Evolutionary conservation across 163 green algal species (phyloP).

Genomic region (Scenedesmus sp.): DNA sequence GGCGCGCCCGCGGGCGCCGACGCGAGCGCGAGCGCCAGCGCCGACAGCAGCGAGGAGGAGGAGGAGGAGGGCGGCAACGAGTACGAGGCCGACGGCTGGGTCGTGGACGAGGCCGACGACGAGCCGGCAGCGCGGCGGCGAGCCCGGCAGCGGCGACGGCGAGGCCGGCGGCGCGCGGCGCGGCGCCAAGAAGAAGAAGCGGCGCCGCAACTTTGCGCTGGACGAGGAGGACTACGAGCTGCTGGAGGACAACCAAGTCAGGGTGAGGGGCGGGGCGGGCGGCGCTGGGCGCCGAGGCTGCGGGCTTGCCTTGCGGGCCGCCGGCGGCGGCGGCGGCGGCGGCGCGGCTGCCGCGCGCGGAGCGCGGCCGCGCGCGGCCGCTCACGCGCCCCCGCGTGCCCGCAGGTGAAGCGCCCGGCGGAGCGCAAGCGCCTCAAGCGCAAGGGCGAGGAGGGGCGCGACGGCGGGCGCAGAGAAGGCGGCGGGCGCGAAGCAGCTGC

Average conservation of each 20-base stretch:
- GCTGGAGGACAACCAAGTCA: slow-evolving; percentile 71
- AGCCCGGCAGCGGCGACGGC: slow-evolving; percentile 11
- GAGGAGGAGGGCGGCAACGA: slow-evolving; percentile 41
- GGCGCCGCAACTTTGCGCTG: slow-evolving; percentile 45
- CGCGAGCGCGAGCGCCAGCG: slow-evolving; percentile 2
- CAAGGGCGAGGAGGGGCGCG: slow-evolving; percentile 7
- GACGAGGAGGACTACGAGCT: slow-evolving; percentile 71
- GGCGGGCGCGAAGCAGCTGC: slow-evolving; percentile 36
- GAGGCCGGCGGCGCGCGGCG: not conserved
- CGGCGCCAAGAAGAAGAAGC: slow-evolving; percentile 54
- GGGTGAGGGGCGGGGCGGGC: not conserved
- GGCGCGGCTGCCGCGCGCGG: no score
- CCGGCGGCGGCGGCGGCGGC: no score
- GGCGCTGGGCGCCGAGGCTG: not conserved
- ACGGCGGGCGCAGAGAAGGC: slow-evolving; percentile 29
- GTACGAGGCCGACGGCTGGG: slow-evolving; percentile 44
- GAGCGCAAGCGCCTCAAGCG: slow-evolving; percentile 37
- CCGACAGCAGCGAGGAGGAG: slow-evolving; percentile 44
- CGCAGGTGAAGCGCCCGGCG: slow-evolving; percentile 38
- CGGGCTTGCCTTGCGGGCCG: no score
- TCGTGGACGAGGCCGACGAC: slow-evolving; percentile 43
- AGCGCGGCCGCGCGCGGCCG: no score
- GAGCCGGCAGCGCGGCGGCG: slow-evolving; percentile 17
- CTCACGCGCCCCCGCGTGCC: no score
- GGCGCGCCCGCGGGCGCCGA: not conserved